Evolutionary conservation across 2,329 filamentous ascomycete species (phyloP), one percentile per base, ranked within the genome.

Genomic region (Diaporthe eres): DNA sequence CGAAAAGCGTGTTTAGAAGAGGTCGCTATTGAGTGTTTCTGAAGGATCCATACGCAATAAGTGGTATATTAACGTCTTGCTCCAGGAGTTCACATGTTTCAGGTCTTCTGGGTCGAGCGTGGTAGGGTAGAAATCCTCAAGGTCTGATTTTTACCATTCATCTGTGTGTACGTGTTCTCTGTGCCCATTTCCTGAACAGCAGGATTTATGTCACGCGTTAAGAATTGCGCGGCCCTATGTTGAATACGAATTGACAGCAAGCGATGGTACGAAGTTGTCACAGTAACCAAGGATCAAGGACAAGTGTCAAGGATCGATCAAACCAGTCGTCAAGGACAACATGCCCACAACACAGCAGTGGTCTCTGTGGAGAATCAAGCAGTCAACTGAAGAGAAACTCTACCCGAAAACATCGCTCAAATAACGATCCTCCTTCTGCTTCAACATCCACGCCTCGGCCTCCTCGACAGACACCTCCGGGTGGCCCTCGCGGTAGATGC

Each of bases 371-470:
- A 61, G 2, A 25, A 9, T 39, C n/a, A 25, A 25, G 25, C 25
- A 12, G 39, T 19, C 58, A 25, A 6, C 22, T 22, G 17, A 4
- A n/a, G 13, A 44, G 13, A 5, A 44, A 28, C 67, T 60, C 53
- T 68, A 79, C 13, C 75, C 76, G 75, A 78, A 79, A 44, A 77
- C 76, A 74, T 78, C 77, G 53, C 77, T 77, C 22, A 78, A 63
- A 51, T 76, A 77, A 57, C 78, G 73, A 13, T 76, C 76, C 75
- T 78, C 77, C 77, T 75, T 79, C 67, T 75, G 72, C 74, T 39
- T 51, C 39, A 61, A 17, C 58, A 79, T 34, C 78, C 78, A 79
- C 67, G 53, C 74, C 73, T 77, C 75, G 2, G 76, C 78, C 68
- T 77, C 74, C 68, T 71, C 72, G 9, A 34, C 51, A 28, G 73